Evolutionary conservation across 176 grass and related monocot species (phyloP).

Genomic region (Hordeum vulgare): DNA sequence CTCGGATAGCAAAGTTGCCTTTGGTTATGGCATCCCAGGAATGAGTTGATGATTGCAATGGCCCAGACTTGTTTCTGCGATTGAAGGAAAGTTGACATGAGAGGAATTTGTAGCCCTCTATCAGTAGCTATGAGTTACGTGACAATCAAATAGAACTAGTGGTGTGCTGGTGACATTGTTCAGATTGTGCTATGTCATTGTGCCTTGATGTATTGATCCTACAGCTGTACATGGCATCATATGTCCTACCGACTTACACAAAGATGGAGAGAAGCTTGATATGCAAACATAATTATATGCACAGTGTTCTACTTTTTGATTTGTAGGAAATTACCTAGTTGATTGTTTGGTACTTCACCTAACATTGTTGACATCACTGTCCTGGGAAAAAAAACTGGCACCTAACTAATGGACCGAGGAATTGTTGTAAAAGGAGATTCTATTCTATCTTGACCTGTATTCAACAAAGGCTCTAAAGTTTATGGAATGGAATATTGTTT

Average conservation of each 20-base stretch:
- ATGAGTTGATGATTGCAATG: not conserved
- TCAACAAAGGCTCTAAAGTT: constrained; percentile 1
- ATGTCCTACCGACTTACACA: not conserved
- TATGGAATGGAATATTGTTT: not conserved
- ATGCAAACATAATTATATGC: not conserved
- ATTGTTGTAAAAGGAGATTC: constrained; percentile 16
- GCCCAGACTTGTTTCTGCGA: not conserved
- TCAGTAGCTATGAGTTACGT: not conserved
- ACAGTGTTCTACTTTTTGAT: not conserved
- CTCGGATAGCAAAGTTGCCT: not conserved
- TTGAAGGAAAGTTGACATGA: not conserved
- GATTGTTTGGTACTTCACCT: constrained; percentile 11
- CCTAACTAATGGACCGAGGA: constrained; percentile 14
- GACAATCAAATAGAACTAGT: not conserved
- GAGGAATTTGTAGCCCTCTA: not conserved
- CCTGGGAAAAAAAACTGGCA: not conserved
- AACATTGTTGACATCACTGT: not conserved
- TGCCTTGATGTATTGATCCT: not conserved
- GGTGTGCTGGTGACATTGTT: not conserved
- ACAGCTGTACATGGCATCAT: not conserved
- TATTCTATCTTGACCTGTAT: not conserved
- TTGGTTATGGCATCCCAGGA: not conserved
- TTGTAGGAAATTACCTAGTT: not conserved
- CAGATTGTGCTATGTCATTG: not conserved
- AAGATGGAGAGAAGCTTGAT: constrained; percentile 9